Evolutionary conservation across 1,139 yeast genomes (phyloP).

Genomic region (Suhomyces bokatorum): DNA sequence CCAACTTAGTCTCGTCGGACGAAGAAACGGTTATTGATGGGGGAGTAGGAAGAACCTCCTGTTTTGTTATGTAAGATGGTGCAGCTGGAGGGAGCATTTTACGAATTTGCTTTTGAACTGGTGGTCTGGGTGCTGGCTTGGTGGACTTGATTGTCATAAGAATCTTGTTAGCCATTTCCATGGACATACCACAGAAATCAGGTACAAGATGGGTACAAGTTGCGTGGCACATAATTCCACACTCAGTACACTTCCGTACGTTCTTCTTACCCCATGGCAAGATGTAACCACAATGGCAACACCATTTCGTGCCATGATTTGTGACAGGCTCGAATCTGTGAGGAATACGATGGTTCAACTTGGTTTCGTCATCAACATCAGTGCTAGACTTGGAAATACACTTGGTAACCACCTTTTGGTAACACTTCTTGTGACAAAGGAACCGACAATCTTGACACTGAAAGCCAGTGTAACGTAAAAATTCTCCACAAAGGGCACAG

Average conservation of each 20-base stretch:
- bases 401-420: constrained; percentile 89
- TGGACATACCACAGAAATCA: constrained; percentile 97
- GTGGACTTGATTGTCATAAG: constrained; percentile 82
- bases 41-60: constrained; percentile 10
- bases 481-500: constrained; percentile 96
- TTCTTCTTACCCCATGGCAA: constrained; percentile 93
- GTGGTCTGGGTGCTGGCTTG: constrained; percentile 36
- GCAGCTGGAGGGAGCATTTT: constrained; percentile 3
- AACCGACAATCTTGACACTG: constrained; percentile 97
- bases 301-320: constrained; percentile 97
- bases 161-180: constrained; percentile 94
- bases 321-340: constrained; percentile 90
- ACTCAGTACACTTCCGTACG: constrained; percentile 92
- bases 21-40: constrained; percentile 14
- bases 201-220: constrained; percentile 94
- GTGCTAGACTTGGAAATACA: constrained; percentile 89
- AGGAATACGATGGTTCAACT: constrained; percentile 93
- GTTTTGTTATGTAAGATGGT: constrained; percentile 1
- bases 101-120: constrained; percentile 10
- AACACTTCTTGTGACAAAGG: constrained; percentile 92
- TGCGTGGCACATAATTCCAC: constrained; percentile 93
- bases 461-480: constrained; percentile 87
- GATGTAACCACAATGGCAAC: constrained; percentile 97
- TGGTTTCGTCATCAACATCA: constrained; percentile 87
- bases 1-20: constrained; percentile 6